Base-by-base conservation (phyloP, 2,329 filamentous ascomycete species). In the Aschersonia sp. region DNA sequence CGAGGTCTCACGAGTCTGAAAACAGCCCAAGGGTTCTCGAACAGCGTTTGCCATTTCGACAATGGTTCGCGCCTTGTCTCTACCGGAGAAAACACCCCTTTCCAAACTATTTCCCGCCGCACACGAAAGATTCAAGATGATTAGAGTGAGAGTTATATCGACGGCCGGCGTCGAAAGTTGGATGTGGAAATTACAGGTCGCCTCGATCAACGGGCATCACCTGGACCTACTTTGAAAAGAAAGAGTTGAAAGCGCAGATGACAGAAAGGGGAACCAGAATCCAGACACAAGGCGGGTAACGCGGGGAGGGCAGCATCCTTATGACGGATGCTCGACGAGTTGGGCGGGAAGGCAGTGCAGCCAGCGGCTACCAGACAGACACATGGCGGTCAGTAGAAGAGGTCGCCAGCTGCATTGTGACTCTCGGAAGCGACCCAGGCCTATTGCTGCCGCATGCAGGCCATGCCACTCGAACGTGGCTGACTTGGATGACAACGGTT, bases 1-100 rank as follows among this genome's bases (percentile, higher is more conserved):
- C 76, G 71, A 70, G 66, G 72, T 67, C 53, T 72, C 71, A 53
- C 65, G 66, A 59, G 71, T 64, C 58, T 64, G 65, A 57, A 71
- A 73, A 53, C 55, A 55, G 49, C 54, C 55, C 53, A 51, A 48
- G 32, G 49, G 49, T 49, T 50, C 41, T 20, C 48, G 52, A 46
- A 59, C 48, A 47, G 58, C 54, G 47, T 72, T 71, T 47, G 74
- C 61, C 74, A 78, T 78, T 56, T 50, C 51, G 51, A 45, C 52
- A 54, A 20, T 20, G 20, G 20, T 20, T 20, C 20, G 20, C 20
- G 20, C 20, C 20, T 20, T 20, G 20, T 20, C 20, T 20, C 20
- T 20, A 20, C 20, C 20, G 20, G 20, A 20, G 20, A 20, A 20
- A 2, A 20, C 20, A 20, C 20, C 20, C 20, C 20, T 20, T 20